Conservation (phyloP, 2,329 filamentous ascomycete genomes). For the Phialophora expanda region DNA sequence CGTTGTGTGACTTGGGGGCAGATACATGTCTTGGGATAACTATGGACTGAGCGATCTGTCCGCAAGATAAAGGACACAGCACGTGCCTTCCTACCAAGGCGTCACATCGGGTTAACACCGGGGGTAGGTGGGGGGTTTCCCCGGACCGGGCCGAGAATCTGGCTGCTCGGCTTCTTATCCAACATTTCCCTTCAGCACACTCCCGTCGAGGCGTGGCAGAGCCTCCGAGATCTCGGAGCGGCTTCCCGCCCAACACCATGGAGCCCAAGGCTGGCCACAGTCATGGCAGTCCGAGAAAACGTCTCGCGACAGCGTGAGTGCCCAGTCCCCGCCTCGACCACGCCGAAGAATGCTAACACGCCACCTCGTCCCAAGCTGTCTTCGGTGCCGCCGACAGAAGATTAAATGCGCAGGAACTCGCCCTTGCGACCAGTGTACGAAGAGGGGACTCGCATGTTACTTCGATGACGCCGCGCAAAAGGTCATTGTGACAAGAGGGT, state of each 20-base stretch:
- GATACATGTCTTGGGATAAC: no score
- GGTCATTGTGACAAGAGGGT: slow-evolving; percentile 57
- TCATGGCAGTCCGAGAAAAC: slow-evolving; percentile 7
- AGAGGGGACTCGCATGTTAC: slow-evolving; percentile 50
- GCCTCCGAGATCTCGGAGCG: not conserved
- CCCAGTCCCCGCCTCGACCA: not conserved
- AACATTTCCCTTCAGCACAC: not conserved
- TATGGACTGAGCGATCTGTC: no score
- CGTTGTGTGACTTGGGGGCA: no score
- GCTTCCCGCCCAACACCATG: not conserved
- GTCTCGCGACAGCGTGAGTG: slow-evolving; percentile 9
- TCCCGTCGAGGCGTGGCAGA: not conserved
- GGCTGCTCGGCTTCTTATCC: not conserved
- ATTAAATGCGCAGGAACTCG: slow-evolving; percentile 53
- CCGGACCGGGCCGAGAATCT: not conserved
- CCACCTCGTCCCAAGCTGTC: slow-evolving; percentile 42
- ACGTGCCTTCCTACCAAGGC: no score
- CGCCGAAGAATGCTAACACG: not conserved
- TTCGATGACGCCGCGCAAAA: slow-evolving; percentile 58
- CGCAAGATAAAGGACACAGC: no score
- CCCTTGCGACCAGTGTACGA: slow-evolving; percentile 54
- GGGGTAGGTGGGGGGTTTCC: no score
- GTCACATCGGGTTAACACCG: no score
- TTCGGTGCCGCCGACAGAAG: slow-evolving; percentile 54
- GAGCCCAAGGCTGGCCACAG: not conserved